Evolutionary conservation across 768 basidiomycete genomes (phyloP), one percentile per base, ranked within the genome.

Genomic region (Galerina marginata): DNA sequence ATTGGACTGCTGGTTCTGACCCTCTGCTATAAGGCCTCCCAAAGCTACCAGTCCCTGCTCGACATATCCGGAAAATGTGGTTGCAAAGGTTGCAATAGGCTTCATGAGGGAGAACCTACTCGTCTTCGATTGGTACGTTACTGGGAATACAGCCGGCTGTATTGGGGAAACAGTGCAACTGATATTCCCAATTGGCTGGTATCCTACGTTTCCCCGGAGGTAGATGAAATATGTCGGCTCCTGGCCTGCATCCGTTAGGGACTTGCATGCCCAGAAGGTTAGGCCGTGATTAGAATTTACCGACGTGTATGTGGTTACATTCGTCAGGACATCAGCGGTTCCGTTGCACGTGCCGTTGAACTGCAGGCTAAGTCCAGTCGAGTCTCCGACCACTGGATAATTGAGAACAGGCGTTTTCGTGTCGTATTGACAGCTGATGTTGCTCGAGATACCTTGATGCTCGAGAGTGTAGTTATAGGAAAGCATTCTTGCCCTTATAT

Each of bases 381-480:
- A 26, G 26, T 54, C 33, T 33, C 29, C 39, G 67, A 12, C 14
- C 10, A 60, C 7, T 0, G 48, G 2, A 4, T 1, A 5, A 54
- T 11, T 14, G n/a, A 3, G 14, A 9, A 65, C 48, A 7, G 64
- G 66, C 33, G 33, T 66, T 11, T 42, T 38, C 9, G 59, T 37
- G n/a, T 64, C 58, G 38, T 69, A 71, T 16, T 12, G 25, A 29
- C 70, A 71, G 16, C 42, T 54, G 42, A 71, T 42, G 11, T 65
- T 59, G 54, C 65, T 68, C 2, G 25, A 12, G 40, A 71, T 50
- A 29, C 70, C 70, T 62, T 71, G 70, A 37, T 68, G 65, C n/a
- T 65, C 36, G 44, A 71, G 66, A 3, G 66, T 66, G 60, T 71
- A 71, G 54, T 66, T 62, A 39, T 71, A 71, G 3, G 56, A 54